A percentile compares a stretch with the other conserved stretches of the same genome.
Evolutionary conservation across 1,284 basidiomycete genomes (phyloP).

Genomic region (Ustilago sp.): DNA sequence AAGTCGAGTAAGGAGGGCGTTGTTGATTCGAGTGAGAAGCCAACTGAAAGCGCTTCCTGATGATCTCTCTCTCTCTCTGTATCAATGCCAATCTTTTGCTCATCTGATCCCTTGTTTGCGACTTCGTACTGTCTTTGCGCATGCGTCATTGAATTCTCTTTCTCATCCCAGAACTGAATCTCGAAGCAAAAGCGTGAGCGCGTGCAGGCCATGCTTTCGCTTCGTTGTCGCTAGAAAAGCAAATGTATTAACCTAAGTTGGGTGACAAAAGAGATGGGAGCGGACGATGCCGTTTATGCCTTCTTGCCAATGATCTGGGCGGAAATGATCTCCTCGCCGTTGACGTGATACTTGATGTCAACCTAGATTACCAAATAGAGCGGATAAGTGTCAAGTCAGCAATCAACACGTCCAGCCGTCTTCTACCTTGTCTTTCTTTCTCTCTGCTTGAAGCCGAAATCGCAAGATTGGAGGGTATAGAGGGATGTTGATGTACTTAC

Average conservation of each 20-base stretch:
- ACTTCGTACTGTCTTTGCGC: neutral
- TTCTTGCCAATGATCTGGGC: constrained; percentile 63
- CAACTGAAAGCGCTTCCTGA: constrained; percentile 6
- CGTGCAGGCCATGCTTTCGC: neutral
- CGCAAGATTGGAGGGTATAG: neutral
- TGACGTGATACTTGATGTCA: constrained; percentile 64
- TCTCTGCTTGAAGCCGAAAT: neutral
- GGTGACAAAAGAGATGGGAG: neutral
- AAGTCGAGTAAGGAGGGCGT: constrained; percentile 49
- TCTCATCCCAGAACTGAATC: too few species aligned
- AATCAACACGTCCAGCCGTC: neutral
- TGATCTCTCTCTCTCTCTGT: neutral
- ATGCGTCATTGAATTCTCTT: neutral
- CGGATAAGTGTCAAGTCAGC: neutral
- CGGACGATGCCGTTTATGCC: constrained; percentile 15
- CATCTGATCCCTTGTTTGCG: neutral
- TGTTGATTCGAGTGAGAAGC: constrained; percentile 14
- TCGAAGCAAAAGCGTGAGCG: too few species aligned
- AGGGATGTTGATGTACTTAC: constrained; percentile 42
- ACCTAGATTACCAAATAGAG: constrained; percentile 29
- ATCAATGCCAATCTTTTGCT: neutral
- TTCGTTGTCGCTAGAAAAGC: constrained; percentile 11
- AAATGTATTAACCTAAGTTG: constrained; percentile 17
- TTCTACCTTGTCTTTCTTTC: neutral
- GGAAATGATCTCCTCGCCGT: constrained; percentile 62